Conservation (phyloP, 1,284 basidiomycete genomes). For the Clitocybe nebularis region DNA sequence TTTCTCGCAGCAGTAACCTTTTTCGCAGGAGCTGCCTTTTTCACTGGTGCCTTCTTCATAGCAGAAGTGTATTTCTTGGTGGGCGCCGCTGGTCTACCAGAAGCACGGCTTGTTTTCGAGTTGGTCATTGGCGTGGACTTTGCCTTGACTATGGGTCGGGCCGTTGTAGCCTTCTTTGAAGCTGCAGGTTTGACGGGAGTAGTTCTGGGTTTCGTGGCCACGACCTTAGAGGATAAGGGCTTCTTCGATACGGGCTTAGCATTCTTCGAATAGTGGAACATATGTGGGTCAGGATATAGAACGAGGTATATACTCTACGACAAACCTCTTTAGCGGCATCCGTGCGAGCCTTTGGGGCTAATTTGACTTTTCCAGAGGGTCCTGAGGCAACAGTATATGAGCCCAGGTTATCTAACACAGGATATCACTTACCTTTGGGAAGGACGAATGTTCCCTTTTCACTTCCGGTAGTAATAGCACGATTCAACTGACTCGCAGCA, state of each 20-base stretch:
- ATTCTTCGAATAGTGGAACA: conserved; percentile 26
- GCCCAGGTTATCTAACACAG: conserved; percentile 3
- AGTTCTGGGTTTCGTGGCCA: conserved; percentile 29
- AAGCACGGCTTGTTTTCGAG: conserved; percentile 19
- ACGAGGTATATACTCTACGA: neutral
- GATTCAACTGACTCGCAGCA: conserved; percentile 64
- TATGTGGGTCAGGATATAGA: neutral
- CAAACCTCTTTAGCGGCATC: conserved; percentile 67
- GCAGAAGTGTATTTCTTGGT: conserved; percentile 20
- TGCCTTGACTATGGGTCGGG: conserved; percentile 24
- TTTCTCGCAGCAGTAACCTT: conserved; percentile 26
- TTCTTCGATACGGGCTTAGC: conserved; percentile 37
- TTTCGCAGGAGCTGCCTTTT: conserved; percentile 27
- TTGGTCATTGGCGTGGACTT: conserved; percentile 29
- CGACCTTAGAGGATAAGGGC: conserved; percentile 19
- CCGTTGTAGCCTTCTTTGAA: conserved; percentile 21
- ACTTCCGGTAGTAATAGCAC: conserved; percentile 65
- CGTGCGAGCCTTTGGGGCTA: conserved; percentile 49
- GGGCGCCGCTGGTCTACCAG: conserved; percentile 26
- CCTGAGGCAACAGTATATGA: conserved; percentile 57
- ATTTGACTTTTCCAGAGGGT: conserved; percentile 73
- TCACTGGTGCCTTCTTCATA: conserved; percentile 32
- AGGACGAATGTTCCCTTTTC: conserved; percentile 64
- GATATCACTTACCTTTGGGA: conserved; percentile 53
- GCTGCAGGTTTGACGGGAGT: conserved; percentile 29